Percentiles rank a stretch among this genome's conserved stretches.
Evolutionary conservation across 768 basidiomycete genomes (phyloP).

Genomic region (Suillus occidentalis): DNA sequence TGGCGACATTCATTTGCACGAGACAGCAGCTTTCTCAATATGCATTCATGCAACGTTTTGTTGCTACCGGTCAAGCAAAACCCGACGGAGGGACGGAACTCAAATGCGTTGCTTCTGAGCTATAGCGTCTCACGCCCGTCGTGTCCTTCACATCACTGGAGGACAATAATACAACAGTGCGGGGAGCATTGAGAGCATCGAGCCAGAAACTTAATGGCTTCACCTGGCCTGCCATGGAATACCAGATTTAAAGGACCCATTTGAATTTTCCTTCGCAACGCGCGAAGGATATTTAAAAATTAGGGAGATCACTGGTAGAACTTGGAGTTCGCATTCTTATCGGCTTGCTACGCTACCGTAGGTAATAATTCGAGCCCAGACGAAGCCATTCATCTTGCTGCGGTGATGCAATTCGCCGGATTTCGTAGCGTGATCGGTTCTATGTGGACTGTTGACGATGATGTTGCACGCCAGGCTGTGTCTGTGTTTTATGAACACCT

Average conservation of each 20-base stretch:
- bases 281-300: constrained; percentile 11
- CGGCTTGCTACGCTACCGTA: constrained; percentile 25
- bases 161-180: neutral
- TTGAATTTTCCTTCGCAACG: constrained; percentile 23
- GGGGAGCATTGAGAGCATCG: neutral
- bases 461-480: constrained; percentile 12
- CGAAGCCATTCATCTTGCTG: constrained; percentile 23
- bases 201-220: constrained; percentile 13
- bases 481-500: neutral
- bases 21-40: constrained; percentile 15
- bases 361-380: constrained; percentile 17
- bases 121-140: neutral
- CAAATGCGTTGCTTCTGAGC: neutral
- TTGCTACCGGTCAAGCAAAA: neutral
- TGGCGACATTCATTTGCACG: constrained; percentile 1
- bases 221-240: constrained; percentile 40
- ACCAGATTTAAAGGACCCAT: constrained; percentile 28
- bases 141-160: constrained; percentile 9
- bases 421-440: constrained; percentile 22
- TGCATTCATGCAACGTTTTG: neutral
- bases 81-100: neutral
- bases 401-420: constrained; percentile 21
- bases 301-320: constrained; percentile 6
- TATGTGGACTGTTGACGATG: constrained; percentile 24
- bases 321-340: constrained; percentile 21